Conservation (phyloP, 495 filamentous ascomycete species). For the Penicillium ucsense region DNA sequence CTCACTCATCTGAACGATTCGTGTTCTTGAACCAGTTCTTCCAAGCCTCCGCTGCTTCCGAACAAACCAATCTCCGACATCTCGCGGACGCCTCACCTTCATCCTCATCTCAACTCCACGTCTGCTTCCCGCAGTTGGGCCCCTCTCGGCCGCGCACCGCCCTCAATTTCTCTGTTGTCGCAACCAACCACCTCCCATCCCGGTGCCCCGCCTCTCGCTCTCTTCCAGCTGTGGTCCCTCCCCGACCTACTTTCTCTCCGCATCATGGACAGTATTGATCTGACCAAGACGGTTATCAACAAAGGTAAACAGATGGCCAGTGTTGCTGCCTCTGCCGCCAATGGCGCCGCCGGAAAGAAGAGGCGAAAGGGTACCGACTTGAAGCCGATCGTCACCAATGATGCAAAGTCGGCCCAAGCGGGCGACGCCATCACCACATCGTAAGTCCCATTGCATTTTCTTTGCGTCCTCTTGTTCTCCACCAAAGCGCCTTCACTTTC, state of each 20-base stretch:
- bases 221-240: slow-evolving; percentile 12
- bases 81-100: background rate
- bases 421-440: slow-evolving; percentile 38
- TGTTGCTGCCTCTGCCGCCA: slow-evolving; percentile 48
- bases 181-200: slow-evolving; percentile 13
- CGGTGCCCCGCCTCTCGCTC: slow-evolving; percentile 19
- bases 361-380: slow-evolving; percentile 76
- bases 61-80: too few relatives aligned
- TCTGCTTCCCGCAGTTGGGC: background rate
- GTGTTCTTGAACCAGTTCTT: background rate
- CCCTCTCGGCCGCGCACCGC: slow-evolving; percentile 6
- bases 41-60: too few relatives aligned
- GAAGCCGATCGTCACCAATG: slow-evolving; percentile 85
- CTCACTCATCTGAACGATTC: background rate
- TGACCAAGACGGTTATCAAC: slow-evolving; percentile 66
- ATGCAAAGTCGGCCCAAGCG: slow-evolving; percentile 35
- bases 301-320: slow-evolving; percentile 68
- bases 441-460: slow-evolving; percentile 27
- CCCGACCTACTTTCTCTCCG: slow-evolving; percentile 9
- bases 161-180: slow-evolving; percentile 4
- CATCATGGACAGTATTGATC: slow-evolving; percentile 66
- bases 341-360: slow-evolving; percentile 66
- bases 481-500: slow-evolving; percentile 11
- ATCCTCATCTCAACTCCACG: background rate
- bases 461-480: slow-evolving; percentile 14